Conservation (phyloP, 208 protist genomes). For the Trypanosoma rangeli region DNA sequence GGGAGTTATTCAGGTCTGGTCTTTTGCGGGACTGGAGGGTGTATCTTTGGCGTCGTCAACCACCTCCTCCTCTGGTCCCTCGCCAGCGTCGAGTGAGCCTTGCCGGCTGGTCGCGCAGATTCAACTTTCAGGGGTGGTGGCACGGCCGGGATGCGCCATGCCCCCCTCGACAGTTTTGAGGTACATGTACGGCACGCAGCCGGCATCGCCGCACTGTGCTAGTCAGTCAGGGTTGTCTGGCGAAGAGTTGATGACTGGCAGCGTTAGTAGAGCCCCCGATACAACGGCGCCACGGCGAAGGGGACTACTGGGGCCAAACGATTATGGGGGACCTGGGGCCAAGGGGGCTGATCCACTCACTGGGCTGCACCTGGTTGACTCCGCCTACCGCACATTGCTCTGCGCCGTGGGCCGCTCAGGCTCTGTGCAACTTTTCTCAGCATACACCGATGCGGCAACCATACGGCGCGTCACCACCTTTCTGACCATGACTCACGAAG, state of each 20-base stretch:
- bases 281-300: constrained; percentile 18
- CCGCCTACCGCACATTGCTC: constrained; percentile 57
- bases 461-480: constrained; percentile 68
- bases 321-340: constrained; percentile 8
- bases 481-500: constrained; percentile 45
- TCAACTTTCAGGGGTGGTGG: constrained; percentile 11
- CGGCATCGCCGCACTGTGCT: constrained; percentile 5
- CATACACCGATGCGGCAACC: constrained; percentile 34
- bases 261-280: neutral
- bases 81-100: neutral
- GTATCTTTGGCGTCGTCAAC: neutral
- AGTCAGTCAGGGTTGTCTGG: neutral
- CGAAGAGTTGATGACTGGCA: neutral
- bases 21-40: constrained; percentile 26
- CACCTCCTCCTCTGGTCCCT: neutral
- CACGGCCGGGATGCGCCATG: constrained; percentile 1
- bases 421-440: constrained; percentile 59
- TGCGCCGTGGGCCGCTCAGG: constrained; percentile 74
- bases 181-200: constrained; percentile 24
- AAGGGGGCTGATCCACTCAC: constrained; percentile 27
- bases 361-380: constrained; percentile 73
- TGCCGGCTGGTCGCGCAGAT: constrained; percentile 7
- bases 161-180: constrained; percentile 2
- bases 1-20: constrained; percentile 65
- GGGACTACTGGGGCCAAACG: neutral